Evolutionary conservation across 257 asterid genomes (phyloP).

Genomic region (Linderniella brevidens): DNA sequence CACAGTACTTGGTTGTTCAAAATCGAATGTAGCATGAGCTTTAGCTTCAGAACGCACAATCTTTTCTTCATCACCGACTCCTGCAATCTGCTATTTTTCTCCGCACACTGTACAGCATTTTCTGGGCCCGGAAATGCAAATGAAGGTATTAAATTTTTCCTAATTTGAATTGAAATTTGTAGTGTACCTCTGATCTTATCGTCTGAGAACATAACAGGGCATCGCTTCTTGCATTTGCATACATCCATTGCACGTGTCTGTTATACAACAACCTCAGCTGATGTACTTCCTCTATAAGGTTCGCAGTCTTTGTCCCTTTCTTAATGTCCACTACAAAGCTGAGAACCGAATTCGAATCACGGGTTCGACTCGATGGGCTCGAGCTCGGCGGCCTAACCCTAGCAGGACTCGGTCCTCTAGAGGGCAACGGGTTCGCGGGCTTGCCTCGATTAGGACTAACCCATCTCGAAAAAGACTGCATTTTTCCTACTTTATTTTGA

Average conservation of each 20-base stretch:
- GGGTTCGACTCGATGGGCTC: conserved; percentile 66
- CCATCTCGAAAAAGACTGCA: conserved; percentile 51
- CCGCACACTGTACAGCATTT: conserved; percentile 42
- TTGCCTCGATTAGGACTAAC: conserved; percentile 50
- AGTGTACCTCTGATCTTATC: conserved; percentile 61
- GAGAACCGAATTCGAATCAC: conserved; percentile 54
- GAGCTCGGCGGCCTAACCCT: conserved; percentile 57
- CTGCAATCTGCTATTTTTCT: conserved; percentile 31
- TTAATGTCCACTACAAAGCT: conserved; percentile 67
- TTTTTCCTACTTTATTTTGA: no score
- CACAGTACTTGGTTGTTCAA: conserved; percentile 50
- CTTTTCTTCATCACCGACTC: conserved; percentile 37
- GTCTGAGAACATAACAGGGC: conserved; percentile 35
- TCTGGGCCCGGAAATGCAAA: conserved; percentile 40
- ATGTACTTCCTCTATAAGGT: conserved; percentile 72
- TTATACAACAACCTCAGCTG: conserved; percentile 58
- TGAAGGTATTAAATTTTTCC: neutral
- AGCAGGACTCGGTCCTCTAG: conserved; percentile 71
- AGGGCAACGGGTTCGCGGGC: conserved; percentile 24
- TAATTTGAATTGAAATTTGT: no score
- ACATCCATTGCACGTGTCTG: conserved; percentile 85
- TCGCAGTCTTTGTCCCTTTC: conserved; percentile 52
- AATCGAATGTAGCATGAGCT: conserved; percentile 40
- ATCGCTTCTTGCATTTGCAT: conserved; percentile 46
- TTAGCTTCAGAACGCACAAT: conserved; percentile 46